Evolutionary conservation across 106 monocot genomes (phyloP), one percentile per base, ranked within the genome.

Genomic region (Chionographis japonica): DNA sequence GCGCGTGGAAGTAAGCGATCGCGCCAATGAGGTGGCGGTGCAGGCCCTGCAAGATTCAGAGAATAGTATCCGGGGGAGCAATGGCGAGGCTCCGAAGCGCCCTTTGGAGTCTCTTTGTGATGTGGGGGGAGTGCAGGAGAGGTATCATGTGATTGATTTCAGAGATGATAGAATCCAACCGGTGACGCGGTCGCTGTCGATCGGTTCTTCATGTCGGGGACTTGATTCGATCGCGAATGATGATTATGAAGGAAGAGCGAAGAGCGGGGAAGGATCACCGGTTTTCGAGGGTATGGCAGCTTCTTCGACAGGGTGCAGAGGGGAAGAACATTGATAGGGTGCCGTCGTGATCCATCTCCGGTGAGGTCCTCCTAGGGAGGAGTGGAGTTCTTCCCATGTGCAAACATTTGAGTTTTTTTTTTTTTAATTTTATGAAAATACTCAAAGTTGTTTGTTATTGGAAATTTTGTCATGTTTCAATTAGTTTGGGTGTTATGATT

Each of bases 331-430:
- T 39, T 56, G 54, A 18, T 62, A 76, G 62, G 69, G 62, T 17
- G 12, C 54, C 3, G 56, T 61, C 52, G 65, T 63, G 75, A 70
- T 70, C 78, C 3, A 27, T 70, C 16, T 75, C 82, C 3, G 65
- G 76, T 50, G 72, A 75, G 39, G 72, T 75, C 54, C 68, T 81
- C 39, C n/a, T n/a, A n/a, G n/a, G n/a, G n/a, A 85, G 65, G 35
- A 80, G 55, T 40, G 54, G 70, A 17, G 55, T 77, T 55, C 80
- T 85, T 77, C 84, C 80, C 16, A 52, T 76, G 8, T 72, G 27
- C 27, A 27, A 27, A 27, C 27, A 27, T 27, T 27, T 27, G 27
- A 27, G 27, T 27, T 27, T 27, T 27, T 27, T 27, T 27, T 27
- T 27, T 27, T n/a, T n/a, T n/a, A n/a, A n/a, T n/a, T 27, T 27